phyloP scores from a whole-genome alignment of 768 basidiomycete species.

The Amanita exitialis region DNA sequence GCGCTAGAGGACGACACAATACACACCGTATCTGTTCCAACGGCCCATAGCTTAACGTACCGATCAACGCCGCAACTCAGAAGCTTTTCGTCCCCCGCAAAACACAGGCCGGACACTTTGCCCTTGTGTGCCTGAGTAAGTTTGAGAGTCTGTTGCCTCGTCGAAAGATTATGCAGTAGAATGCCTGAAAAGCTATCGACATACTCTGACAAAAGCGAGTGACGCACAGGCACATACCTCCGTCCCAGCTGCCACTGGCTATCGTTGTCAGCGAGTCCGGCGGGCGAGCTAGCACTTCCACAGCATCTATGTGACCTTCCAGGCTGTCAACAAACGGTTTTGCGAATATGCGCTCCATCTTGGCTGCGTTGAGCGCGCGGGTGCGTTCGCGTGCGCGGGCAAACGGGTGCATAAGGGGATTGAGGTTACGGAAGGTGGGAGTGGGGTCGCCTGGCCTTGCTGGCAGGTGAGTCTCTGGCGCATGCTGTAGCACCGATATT shows the following conservation, averaged over 20 bases:
- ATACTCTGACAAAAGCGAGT: background rate
- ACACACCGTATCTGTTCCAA: conserved; percentile 28
- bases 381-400: conserved; percentile 87
- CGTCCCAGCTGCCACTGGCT: conserved; percentile 93
- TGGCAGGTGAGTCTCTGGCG: conserved; percentile 64
- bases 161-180: conserved; percentile 73
- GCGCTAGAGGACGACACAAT: background rate
- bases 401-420: conserved; percentile 95
- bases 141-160: conserved; percentile 40
- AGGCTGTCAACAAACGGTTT: conserved; percentile 88
- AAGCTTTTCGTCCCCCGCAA: conserved; percentile 50
- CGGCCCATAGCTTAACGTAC: conserved; percentile 76
- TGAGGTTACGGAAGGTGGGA: conserved; percentile 83
- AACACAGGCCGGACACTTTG: conserved; percentile 77
- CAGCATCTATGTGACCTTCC: conserved; percentile 90
- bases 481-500: conserved; percentile 83
- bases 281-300: conserved; percentile 75
- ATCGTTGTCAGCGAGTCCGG: conserved; percentile 66
- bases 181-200: conserved; percentile 42
- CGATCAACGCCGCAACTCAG: conserved; percentile 79
- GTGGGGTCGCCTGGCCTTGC: conserved; percentile 73
- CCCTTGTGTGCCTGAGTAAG: conserved; percentile 73
- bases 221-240: conserved; percentile 47
- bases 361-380: conserved; percentile 88
- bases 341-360: conserved; percentile 97